Percentiles rank a stretch among this genome's conserved stretches.
Conservation (phyloP, 2,329 filamentous ascomycete genomes). For the Curvularia verruculosa region DNA sequence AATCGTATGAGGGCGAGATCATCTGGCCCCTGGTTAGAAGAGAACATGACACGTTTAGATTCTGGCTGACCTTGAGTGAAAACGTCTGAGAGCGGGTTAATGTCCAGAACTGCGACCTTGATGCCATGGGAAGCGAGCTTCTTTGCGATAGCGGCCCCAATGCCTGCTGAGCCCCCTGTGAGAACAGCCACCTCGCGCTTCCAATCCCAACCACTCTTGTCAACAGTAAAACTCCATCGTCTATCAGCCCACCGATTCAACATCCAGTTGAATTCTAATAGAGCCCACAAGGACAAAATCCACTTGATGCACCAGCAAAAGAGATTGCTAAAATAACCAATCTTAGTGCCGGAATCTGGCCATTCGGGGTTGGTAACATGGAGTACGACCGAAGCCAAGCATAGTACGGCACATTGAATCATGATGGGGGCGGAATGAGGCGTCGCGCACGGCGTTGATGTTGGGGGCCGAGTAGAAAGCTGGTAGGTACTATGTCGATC, state of each 20-base stretch:
- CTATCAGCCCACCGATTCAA: constrained; percentile 46
- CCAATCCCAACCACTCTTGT: constrained; percentile 41
- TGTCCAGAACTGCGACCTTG: constrained; percentile 46
- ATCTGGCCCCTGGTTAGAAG: constrained; percentile 28
- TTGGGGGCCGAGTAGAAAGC: not conserved
- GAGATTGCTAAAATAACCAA: constrained; percentile 33
- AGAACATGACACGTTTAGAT: not conserved
- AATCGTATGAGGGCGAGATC: constrained; percentile 28
- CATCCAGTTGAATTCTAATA: constrained; percentile 34
- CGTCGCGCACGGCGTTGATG: constrained; percentile 7
- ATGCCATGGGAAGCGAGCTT: constrained; percentile 40
- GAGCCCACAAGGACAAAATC: constrained; percentile 30
- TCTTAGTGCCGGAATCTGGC: constrained; percentile 23
- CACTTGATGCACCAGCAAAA: constrained; percentile 37
- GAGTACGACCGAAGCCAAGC: constrained; percentile 25
- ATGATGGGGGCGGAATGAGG: constrained; percentile 16
- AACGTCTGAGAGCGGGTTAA: constrained; percentile 37
- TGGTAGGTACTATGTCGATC: constrained; percentile 8
- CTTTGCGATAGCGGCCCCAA: constrained; percentile 44
- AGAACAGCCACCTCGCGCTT: constrained; percentile 43
- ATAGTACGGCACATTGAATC: constrained; percentile 29
- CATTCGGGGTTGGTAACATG: constrained; percentile 26
- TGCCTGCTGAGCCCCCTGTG: constrained; percentile 47
- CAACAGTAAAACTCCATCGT: constrained; percentile 48
- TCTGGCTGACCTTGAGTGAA: constrained; percentile 34